A percentile compares a stretch with the other conserved stretches of the same genome.
phyloP scores from a whole-genome alignment of 768 basidiomycete species.

The Cystobasidium ongulense region DNA sequence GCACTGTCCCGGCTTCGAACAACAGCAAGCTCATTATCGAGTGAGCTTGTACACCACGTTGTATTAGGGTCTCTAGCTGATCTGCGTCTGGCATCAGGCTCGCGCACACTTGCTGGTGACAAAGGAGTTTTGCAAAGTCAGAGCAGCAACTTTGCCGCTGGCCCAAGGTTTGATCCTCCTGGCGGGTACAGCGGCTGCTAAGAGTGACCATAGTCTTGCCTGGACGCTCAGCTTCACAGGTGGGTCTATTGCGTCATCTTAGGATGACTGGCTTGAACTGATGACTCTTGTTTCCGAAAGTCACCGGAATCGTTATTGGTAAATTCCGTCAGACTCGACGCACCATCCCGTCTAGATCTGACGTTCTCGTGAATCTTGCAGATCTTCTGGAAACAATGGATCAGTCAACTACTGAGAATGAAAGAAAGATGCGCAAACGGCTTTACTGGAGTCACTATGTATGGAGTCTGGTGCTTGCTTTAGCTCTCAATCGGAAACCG shows the following conservation, averaged over 20 bases:
- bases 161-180: conserved; percentile 4
- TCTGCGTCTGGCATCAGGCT: not conserved
- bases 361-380: not conserved
- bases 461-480: not conserved
- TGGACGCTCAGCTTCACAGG: conserved; percentile 4
- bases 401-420: not conserved
- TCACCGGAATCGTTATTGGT: not conserved
- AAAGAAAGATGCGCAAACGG: not conserved
- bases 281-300: not conserved
- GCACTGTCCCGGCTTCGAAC: conserved; percentile 11
- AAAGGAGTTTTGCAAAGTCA: not conserved
- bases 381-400: conserved; percentile 12
- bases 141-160: not conserved
- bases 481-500: not conserved
- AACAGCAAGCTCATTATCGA: not conserved
- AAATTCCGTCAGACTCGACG: not conserved
- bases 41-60: not conserved
- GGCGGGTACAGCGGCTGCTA: not conserved
- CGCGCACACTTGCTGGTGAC: not conserved
- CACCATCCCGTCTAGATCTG: not conserved
- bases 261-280: not conserved
- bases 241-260: not conserved
- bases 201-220: conserved; percentile 9
- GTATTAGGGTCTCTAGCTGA: not conserved
- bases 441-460: conserved; percentile 10